These are phyloP conservation scores for Claviceps humidiphila DNA, from an alignment of 2,329 filamentous ascomycete genomes.

Conservation along the genomic window DNA sequence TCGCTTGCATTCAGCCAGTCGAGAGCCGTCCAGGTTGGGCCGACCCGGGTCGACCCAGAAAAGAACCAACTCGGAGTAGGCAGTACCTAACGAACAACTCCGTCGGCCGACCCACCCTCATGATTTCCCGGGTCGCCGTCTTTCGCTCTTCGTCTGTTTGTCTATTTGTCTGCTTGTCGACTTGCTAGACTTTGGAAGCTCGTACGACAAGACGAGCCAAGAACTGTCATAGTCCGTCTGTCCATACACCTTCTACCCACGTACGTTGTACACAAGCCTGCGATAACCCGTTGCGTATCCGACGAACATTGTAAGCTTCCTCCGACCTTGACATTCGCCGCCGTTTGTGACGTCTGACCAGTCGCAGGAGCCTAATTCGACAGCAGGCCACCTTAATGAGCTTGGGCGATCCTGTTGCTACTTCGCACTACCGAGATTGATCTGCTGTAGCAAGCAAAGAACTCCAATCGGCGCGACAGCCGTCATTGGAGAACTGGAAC, in stretches of 20 bases:
- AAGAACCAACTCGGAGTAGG: neutral
- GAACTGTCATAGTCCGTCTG: neutral
- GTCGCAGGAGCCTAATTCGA: neutral
- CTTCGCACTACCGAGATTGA: neutral
- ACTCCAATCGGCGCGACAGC: neutral
- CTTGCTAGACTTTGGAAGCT: neutral
- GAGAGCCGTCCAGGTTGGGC: neutral
- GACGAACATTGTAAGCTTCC: neutral
- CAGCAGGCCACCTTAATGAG: neutral
- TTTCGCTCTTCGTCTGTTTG: neutral
- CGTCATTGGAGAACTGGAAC: neutral
- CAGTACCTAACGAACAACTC: neutral
- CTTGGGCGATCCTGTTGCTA: neutral
- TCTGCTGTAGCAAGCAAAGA: neutral
- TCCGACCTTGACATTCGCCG: neutral
- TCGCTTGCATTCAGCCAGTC: neutral
- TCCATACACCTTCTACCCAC: neutral
- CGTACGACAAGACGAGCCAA: neutral
- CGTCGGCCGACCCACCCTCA: conserved; percentile 3
- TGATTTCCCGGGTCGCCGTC: neutral
- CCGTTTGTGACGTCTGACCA: neutral
- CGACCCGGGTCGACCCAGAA: neutral
- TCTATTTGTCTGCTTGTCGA: neutral
- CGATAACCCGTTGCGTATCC: neutral
- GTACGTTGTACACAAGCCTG: neutral